Evolutionary conservation across 192 early-diverging fungal species (phyloP), one percentile per base, ranked within the genome.

Genomic region (Chytriomyces hyalinus): DNA sequence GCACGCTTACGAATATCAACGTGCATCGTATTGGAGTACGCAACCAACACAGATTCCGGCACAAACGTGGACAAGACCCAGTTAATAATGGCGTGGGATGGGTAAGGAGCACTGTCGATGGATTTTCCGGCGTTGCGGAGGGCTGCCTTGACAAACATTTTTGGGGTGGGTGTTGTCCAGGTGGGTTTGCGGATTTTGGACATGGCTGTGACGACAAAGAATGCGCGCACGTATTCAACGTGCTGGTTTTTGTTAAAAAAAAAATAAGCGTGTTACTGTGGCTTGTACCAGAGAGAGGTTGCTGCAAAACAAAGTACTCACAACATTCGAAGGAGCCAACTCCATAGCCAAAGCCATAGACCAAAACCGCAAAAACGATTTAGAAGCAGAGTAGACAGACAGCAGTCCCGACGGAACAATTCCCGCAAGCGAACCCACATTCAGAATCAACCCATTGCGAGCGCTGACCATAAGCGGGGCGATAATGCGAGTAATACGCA

Each of bases 141-240:
- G 66, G 93, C 93, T 13, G 80, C 70, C 24, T 83, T 76, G 51
- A 96, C 95, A 84, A 94, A 98, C 22, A 87, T 85, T 72, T 90
- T 90, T 26, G 96, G 88, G 73, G 90, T 82, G 7, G 97, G 97
- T 43, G 95, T 91, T 57, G 94, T 66, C 64, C 90, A 89, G n/a
- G 82, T 87, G n/a, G 95, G 84, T 72, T 86, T 88, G 59, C 93
- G 82, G 65, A 97, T 96, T 87, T 97, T 98, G 71, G 91, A 92
- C 97, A 99, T 98, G 63, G 90, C 88, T 10, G 97, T 94, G 65
- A 92, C 90, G 77, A 99, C 96, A 92, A 97, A 99, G 85, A 94
- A 98, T 26, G 95, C 95, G 80, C 96, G 97, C 76, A 97, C 75
- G 84, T 95, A 91, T 87, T 99, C 91, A 44, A 99, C 96, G 26